phyloP scores from a whole-genome alignment of 176 grass and related monocot species.

The Triticum aestivum region DNA sequence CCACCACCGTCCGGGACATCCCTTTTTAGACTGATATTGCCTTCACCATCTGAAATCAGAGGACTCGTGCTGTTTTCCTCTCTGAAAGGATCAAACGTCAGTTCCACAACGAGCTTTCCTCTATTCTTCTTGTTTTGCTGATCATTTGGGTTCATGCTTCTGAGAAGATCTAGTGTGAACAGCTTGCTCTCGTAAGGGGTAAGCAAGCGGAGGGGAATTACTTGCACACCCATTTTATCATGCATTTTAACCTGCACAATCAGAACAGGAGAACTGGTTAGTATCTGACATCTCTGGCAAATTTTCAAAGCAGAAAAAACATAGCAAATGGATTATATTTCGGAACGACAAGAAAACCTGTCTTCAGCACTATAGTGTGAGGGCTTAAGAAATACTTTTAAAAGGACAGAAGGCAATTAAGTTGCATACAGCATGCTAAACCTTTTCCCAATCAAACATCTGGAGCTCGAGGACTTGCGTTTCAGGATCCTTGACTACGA shows the following conservation, averaged over 20 bases:
- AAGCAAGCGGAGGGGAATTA: constrained; percentile 72
- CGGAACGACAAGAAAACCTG: not conserved
- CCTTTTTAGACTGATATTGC: constrained; percentile 27
- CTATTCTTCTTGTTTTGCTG: constrained; percentile 79
- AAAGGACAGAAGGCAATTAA: constrained; percentile 8
- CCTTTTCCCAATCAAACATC: constrained; percentile 99
- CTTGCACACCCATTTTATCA: constrained; percentile 93
- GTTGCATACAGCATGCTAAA: constrained; percentile 41
- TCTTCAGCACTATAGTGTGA: not conserved
- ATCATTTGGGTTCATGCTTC: constrained; percentile 82
- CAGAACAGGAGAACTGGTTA: not conserved
- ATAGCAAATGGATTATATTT: not conserved
- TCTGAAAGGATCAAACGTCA: constrained; percentile 91
- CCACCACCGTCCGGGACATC: constrained; percentile 36
- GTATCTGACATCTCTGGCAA: not conserved
- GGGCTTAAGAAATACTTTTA: not conserved
- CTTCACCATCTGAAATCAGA: constrained; percentile 41
- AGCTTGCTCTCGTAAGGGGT: constrained; percentile 61
- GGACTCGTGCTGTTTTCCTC: constrained; percentile 45
- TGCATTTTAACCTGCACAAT: constrained; percentile 76
- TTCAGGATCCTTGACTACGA: constrained; percentile 88
- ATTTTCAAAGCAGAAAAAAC: not conserved
- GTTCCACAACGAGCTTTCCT: constrained; percentile 71
- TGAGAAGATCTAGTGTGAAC: constrained; percentile 82
- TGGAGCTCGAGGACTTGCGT: constrained; percentile 96